Base-by-base conservation (phyloP, 306 rosid genomes). In the Ochetophila trinervis region DNA sequence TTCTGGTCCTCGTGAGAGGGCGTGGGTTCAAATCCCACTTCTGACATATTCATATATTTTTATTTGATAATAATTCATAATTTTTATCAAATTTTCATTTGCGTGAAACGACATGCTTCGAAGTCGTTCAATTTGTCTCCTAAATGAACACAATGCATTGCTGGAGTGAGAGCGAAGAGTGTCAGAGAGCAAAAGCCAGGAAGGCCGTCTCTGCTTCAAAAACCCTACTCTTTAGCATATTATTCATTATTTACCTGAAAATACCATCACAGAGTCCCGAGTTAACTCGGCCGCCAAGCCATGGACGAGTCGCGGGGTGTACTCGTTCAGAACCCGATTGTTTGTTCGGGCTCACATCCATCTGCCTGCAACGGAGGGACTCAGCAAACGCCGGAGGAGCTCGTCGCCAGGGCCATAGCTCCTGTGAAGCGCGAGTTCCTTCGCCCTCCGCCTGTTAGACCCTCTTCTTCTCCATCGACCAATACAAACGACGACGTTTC, bases 361-460 rank as follows among this genome's bases (percentile, higher is more conserved):
- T 18, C 63, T 8, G 52, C 59, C 64, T 36, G 67, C 1, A 73
- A 65, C 60, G 72, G 12, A 27, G 32, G 32, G n/a, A 42, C 57
- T 35, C 66, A 69, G 54, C 54, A 21, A 52, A 89, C 87, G 32
- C 71, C 91, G 4, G 84, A 89, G 60, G 82, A 92, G 80, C 84
- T 92, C n/a, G 90, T 80, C 4, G 91, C 87, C 32, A 84, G 82
- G 62, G 74, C 82, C 76, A 84, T 89, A 40, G 98, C 94, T 72
- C 98, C 97, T 3, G 88, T 93, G 12, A 93, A 87, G 54, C 76
- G 57, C 14, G 73, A 72, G 36, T 89, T 64, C 74, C 88, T 89
- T 62, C 82, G 89, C 17, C 90, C 88, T 68, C 89, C 85, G n/a
- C 89, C 91, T 0, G 42, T 27, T 50, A 84, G 95, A 18, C 44